Conservation (phyloP, 1,139 yeast genomes). For the Saccharomyces uvarum region DNA sequence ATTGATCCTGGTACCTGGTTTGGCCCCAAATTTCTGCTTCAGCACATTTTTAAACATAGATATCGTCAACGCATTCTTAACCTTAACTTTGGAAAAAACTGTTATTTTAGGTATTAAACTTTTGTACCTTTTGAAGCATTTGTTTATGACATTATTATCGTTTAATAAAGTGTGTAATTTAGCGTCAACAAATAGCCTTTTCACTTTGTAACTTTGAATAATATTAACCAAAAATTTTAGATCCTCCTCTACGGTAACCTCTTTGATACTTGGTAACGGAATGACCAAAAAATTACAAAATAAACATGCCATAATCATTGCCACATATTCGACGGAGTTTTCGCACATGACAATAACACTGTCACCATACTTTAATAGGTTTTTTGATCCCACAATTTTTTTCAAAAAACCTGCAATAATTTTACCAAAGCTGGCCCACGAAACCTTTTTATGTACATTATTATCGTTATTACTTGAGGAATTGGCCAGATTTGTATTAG, state of each 20-base stretch:
- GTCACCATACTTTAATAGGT: slow-evolving; percentile 55
- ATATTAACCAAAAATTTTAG: slow-evolving; percentile 60
- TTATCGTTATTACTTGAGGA: slow-evolving; percentile 30
- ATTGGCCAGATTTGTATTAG: slow-evolving; percentile 29
- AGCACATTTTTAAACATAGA: slow-evolving; percentile 16
- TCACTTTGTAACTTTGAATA: slow-evolving; percentile 61
- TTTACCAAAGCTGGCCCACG: slow-evolving; percentile 82
- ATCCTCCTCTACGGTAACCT: slow-evolving; percentile 66
- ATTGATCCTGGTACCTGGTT: slow-evolving; percentile 18
- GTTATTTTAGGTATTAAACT: slow-evolving; percentile 27
- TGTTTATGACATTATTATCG: slow-evolving; percentile 36
- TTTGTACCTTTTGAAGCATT: slow-evolving; percentile 42
- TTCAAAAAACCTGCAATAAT: slow-evolving; percentile 56
- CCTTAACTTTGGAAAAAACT: slow-evolving; percentile 27
- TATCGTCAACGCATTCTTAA: slow-evolving; percentile 18
- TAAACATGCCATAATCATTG: slow-evolving; percentile 81
- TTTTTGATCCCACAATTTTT: slow-evolving; percentile 43
- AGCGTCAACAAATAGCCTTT: slow-evolving; percentile 66
- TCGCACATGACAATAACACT: slow-evolving; percentile 77
- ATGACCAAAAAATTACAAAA: slow-evolving; percentile 72
- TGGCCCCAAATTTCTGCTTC: slow-evolving; percentile 16
- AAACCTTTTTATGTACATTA: slow-evolving; percentile 46
- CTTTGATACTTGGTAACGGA: slow-evolving; percentile 72
- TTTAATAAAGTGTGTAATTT: slow-evolving; percentile 69
- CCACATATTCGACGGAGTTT: slow-evolving; percentile 76